Base-by-base conservation (phyloP, 2,329 filamentous ascomycete genomes). In the Cyphellophora europaea region DNA sequence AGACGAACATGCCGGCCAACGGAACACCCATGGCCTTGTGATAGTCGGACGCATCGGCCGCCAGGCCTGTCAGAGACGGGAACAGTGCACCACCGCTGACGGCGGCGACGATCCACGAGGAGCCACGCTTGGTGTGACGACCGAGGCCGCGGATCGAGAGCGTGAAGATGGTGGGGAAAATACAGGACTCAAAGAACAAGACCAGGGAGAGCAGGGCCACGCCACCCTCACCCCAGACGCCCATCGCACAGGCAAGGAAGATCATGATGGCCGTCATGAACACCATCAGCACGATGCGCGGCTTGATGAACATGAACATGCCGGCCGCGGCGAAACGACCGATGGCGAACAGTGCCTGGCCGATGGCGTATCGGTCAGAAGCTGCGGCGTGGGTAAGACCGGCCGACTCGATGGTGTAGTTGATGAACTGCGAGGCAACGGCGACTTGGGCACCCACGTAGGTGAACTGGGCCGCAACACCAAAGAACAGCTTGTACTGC, bases 151-250 rank as follows among this genome's bases (percentile, higher is more conserved):
- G 74, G 40, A 93, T 77, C 3, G 81, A 82, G 10, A 91, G 70
- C 3, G 82, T 77, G 47, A 87, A 86, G 40, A 91, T 78, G 2
- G 88, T 77, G 0, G 87, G 86, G 67, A 84, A 93, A 48, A 85
- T 74, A 33, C 86, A 84, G 0, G 79, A 82, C 55, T 89, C 84
- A 51, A 83, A 85, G 57, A 93, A 85, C 45, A 85, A 77, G 43
- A 83, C 81, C 12, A 88, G 49, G 19, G 79, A 66, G 2, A 82
- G 62, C 46, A 84, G 78, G 13, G 56, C 59, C 43, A 74, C 58
- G 32, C 71, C 70, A 3, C 52, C 59, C 45, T 72, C 61, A 16
- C 60, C 60, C 12, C 54, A 53, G 41, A 69, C 61, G 1, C 65
- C 67, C 18, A 70, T 70, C 1, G 64, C 53, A 0, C 67, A 64